Percentiles rank a stretch among this genome's conserved stretches.
Conservation (phyloP, 805 yeast genomes). For the Aciculoconidium aculeatum region DNA sequence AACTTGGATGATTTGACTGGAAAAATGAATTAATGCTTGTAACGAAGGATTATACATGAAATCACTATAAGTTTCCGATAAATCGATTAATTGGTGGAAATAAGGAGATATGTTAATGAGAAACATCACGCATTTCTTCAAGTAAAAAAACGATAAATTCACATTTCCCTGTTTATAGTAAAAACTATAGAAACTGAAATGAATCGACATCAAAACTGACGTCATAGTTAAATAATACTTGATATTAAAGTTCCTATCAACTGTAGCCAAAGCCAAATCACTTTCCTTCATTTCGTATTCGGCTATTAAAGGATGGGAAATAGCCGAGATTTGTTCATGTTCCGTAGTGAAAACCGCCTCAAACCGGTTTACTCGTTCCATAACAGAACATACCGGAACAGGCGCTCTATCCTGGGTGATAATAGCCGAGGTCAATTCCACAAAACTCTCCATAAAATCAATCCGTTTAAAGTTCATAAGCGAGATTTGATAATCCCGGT, state of each 20-base stretch:
- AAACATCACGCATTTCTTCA: slow-evolving; percentile 6
- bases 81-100: slow-evolving; percentile 11
- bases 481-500: slow-evolving; percentile 7
- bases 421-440: slow-evolving; percentile 1
- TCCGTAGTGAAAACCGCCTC: too few relatives aligned
- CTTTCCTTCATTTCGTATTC: slow-evolving; percentile 4
- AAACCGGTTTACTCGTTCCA: too few relatives aligned
- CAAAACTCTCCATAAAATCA: slow-evolving; percentile 2
- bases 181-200: slow-evolving; percentile 14
- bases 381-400: not conserved
- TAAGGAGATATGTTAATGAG: slow-evolving; percentile 16
- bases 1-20: slow-evolving; percentile 23
- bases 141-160: slow-evolving; percentile 7
- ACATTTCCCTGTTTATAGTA: slow-evolving; percentile 5
- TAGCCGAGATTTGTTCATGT: too few relatives aligned
- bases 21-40: slow-evolving; percentile 33
- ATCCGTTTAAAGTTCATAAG: not conserved
- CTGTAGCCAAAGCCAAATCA: slow-evolving; percentile 7
- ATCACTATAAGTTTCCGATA: slow-evolving; percentile 14
- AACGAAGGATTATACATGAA: slow-evolving; percentile 19
- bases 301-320: too few relatives aligned
- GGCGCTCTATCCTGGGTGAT: slow-evolving; percentile 1
- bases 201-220: slow-evolving; percentile 12
- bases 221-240: slow-evolving; percentile 12
- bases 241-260: slow-evolving; percentile 12